Base-by-base conservation (phyloP, 139 green algal genomes). In the Volvox africanus region DNA sequence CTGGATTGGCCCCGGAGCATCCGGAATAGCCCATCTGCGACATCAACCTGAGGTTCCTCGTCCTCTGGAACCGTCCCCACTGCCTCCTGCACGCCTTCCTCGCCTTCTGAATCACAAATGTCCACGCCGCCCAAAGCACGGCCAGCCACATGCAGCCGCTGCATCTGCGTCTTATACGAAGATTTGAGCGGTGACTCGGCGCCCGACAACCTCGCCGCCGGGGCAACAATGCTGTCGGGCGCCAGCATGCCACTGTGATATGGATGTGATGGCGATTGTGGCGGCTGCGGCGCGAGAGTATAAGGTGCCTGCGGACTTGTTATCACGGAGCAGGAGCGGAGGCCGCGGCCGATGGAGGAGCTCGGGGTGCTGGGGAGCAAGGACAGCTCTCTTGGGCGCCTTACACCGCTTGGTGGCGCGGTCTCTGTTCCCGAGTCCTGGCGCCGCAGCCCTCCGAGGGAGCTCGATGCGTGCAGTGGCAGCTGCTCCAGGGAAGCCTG, bases 151-250 rank as follows among this genome's bases (percentile, higher is more conserved):
- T 30, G 75, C 32, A 81, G 33, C 17, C 75, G 75, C 32, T 30
- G 75, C 32, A 81, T 55, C 75, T 81, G 75, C 75, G 75, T 20
- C 32, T 61, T 81, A 35, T 81, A 81, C 75, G 75, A 81, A 33
- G 32, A 28, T 9, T 55, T 81, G 24, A 35, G 28, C 71, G 71
- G 71, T 5, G 71, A 79, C 71, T 79, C 71, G 9, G 71, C 26
- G 1, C 71, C 71, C 71, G 71, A 30, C 71, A 32, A n/a, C 2
- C 1, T 30, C 20, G 28, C 71, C 24, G 71, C 71, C 6, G 71
- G 65, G 65, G 11, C 71, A 21, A 5, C 71, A 30, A 16, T 30
- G 71, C 71, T 6, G 28, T 30, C 20, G 24, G 71, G 44, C 44
- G 44, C 44, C 44, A 55, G 5, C 44, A 55, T 9, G 44, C 44